These are phyloP conservation scores for Mycena olivaceomarginata DNA, from an alignment of 768 basidiomycete species.

Conservation along the genomic window DNA sequence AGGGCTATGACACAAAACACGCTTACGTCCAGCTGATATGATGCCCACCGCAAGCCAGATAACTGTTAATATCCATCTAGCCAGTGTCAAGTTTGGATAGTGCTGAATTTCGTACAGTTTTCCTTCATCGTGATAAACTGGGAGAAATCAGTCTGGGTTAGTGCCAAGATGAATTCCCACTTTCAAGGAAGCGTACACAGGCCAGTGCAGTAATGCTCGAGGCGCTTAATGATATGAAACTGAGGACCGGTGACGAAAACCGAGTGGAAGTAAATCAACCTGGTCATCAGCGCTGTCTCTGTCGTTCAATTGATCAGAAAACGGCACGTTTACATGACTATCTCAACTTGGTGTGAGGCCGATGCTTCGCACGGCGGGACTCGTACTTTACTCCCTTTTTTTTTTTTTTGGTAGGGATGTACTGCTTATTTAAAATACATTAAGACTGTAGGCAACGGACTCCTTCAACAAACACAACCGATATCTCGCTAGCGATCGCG, in stretches of 20 bases:
- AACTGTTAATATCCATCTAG: not conserved
- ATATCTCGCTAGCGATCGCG: too few relatives aligned
- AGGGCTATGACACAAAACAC: not conserved
- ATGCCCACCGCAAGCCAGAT: not conserved
- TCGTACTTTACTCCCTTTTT: too few relatives aligned
- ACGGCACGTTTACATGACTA: not conserved
- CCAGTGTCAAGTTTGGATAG: too few relatives aligned
- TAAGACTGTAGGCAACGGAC: too few relatives aligned
- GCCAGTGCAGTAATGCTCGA: not conserved
- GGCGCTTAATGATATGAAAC: not conserved
- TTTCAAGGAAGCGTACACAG: not conserved
- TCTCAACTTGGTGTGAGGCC: too few relatives aligned
- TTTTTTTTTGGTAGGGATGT: too few relatives aligned
- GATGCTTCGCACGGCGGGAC: too few relatives aligned
- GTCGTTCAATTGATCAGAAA: not conserved
- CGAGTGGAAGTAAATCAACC: not conserved
- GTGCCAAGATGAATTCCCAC: too few relatives aligned
- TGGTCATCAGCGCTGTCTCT: constrained; percentile 4
- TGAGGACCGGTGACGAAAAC: too few relatives aligned
- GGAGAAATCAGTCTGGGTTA: not conserved
- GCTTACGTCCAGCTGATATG: not conserved
- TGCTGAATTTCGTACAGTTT: not conserved
- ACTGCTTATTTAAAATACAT: too few relatives aligned
- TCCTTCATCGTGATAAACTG: not conserved
- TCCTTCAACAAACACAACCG: too few relatives aligned